Evolutionary conservation across 2,329 filamentous ascomycete genomes (phyloP), one percentile per base, ranked within the genome.

Genomic region (Lachnellula willkommii): DNA sequence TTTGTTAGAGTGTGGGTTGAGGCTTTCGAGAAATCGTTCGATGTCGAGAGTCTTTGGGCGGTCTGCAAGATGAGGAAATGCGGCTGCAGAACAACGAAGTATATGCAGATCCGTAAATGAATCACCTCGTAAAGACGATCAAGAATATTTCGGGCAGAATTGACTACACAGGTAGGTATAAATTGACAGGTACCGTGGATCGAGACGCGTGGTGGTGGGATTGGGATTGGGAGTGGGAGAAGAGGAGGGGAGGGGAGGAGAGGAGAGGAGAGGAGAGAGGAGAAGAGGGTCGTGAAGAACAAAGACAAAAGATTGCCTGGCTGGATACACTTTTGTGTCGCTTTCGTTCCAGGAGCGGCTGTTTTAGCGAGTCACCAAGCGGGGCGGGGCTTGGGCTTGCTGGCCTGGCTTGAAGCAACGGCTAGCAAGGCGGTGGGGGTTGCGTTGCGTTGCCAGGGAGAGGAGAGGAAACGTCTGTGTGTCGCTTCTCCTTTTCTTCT

Each of bases 131-230:
- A 39, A 55, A 51, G 52, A 46, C 59, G 52, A 57, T 51, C 35
- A 62, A 54, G 60, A 64, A 58, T 56, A 60, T 57, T 20, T 51
- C 59, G 53, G 53, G 51, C 59, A 47, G 47, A 55, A 64, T 63
- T 62, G 63, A 67, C 59, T 63, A 62, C 65, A 65, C 65, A 60
- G 61, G 61, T 62, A 61, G 55, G 57, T 53, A 62, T 60, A 60
- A 53, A 64, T 65, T 65, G 62, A 52, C 63, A 54, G 57, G 55
- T 62, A 61, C 61, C 61, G 61, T 63, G 59, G 55, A 59, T 53
- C 40, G 55, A 58, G 55, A 55, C 56, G 61, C 59, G 61, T 61
- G 59, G 57, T 50, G 59, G 47, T 32, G 58, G 54, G 52, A 54
- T 24, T 24, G 22, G 22, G 22, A 56, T 24, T 24, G 22, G 22